Evolutionary conservation across 257 asterid genomes (phyloP), one percentile per base, ranked within the genome.

Genomic region (Voacanga thouarsii): DNA sequence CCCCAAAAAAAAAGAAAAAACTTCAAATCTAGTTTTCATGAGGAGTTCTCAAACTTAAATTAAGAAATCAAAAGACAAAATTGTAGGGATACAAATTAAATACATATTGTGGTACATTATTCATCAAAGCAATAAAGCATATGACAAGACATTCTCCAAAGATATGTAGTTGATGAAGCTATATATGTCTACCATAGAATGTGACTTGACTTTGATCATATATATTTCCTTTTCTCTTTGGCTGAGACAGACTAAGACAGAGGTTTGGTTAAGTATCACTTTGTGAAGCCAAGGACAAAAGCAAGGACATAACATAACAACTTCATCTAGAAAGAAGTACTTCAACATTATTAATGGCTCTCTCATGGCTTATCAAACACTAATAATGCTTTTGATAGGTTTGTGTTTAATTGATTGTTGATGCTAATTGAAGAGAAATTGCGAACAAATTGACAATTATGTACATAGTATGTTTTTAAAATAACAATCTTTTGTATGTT

Each of bases 201-300:
- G 68, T 79, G 82, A 79, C 53, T 71, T 71, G 72, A 78, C 77
- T 49, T 15, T 37, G 57, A 63, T 61, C 82, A 72, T 49, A 72
- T 65, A 72, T 49, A 72, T 65, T 63, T 63, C 59, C 26, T 33
- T 71, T 79, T 63, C 59, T 71, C 82, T 63, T 39, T 16, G n/a
- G 74, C 74, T 15, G 57, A 61, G 67, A 61, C 77, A 67, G 72
- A 37, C 28, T 18, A 0, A 67, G 72, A 41, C 7, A 50, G 6
- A 4, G 68, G 68, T 79, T 33, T 72, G 78, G 78, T 63, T 66
- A 61, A 50, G 72, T 50, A n/a, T 79, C 82, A 61, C 49, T 72
- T 66, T 28, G 67, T 15, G 15, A 4, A 79, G 44, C 49, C 45
- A 49, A 61, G 28, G 73, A 79, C 78, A 78, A 39, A 26, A 39